These are phyloP conservation scores for Mucor mucedo DNA, from an alignment of 371 early-diverging fungal genomes.

Conservation along the genomic window DNA sequence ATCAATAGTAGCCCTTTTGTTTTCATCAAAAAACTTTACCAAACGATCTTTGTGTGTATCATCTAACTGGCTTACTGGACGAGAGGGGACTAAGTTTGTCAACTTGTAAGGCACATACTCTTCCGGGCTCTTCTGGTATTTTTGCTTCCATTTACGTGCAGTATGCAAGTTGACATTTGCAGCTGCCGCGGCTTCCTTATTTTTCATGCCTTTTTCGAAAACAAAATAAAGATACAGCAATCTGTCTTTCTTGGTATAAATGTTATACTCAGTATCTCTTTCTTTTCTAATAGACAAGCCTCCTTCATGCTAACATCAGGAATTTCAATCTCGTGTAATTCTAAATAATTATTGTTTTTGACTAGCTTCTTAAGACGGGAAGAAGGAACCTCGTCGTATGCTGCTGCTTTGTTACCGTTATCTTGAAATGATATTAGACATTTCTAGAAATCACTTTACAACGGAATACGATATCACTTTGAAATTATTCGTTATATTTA, in stretches of 20 bases:
- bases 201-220: conserved; percentile 5
- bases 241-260: neutral
- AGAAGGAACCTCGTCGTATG: too few relatives aligned
- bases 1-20: too few relatives aligned
- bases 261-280: too few relatives aligned
- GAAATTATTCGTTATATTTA: neutral
- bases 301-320: too few relatives aligned
- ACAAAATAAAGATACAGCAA: conserved; percentile 1
- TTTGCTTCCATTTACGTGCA: conserved; percentile 20
- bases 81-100: conserved; percentile 17
- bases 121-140: conserved; percentile 18
- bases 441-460: neutral
- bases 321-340: too few relatives aligned
- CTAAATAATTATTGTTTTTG: too few relatives aligned
- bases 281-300: too few relatives aligned
- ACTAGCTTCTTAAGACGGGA: too few relatives aligned
- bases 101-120: conserved; percentile 17
- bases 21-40: too few relatives aligned
- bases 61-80: conserved; percentile 13
- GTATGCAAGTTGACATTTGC: conserved; percentile 20
- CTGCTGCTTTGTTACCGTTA: too few relatives aligned
- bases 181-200: conserved; percentile 18
- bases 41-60: conserved; percentile 11
- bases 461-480: neutral
- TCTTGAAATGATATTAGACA: too few relatives aligned